Base-by-base conservation (phyloP, 192 early-diverging fungal species). In the Gamsiella multidivaricata region DNA sequence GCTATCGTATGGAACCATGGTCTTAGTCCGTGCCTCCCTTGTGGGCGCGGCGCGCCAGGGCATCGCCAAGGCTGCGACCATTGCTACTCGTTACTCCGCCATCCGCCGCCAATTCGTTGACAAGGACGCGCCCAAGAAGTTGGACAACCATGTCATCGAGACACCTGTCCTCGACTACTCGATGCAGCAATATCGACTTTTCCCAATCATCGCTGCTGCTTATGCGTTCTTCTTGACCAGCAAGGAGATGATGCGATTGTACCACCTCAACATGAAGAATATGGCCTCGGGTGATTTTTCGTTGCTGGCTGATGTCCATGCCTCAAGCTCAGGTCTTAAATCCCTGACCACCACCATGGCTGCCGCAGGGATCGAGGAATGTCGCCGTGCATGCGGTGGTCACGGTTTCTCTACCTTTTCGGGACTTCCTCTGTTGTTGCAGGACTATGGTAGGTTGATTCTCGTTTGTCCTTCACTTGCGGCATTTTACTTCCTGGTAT, bases 1-100 rank as follows among this genome's bases (percentile, higher is more conserved):
- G 85, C 85, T 96, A 39, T 84, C 90, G 17, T 95, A 94, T 70
- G 93, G 95, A 36, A 93, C 91, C n/a, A 94, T 96, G 94, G 89
- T 95, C 53, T 88, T 85, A 46, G 88, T 94, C 37, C 92, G 95
- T 65, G 88, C 91, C 8, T 86, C 87, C 34, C 89, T 96, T 50
- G 91, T 95, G 8, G 83, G 84, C 57, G 81, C 79, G 47, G 87
- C 83, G 4, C 79, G 84, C 20, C 84, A 76, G 28, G 84, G 88
- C 10, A 74, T 94, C 50, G 90, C 91, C 47, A 88, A 88, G 68
- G 91, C 91, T 10, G 88, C 85, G 17, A 92, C 91, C 8, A 85
- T 92, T 37, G 90, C 90, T 0, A 67, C 89, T 28, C 89, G 93
- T 22, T 94, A 93, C 80, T 83, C 91, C 14, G 84, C 88, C 22